These are phyloP conservation scores for Phytophthora ramorum DNA, from an alignment of 352 stramenopile genomes.

Conservation along the genomic window DNA sequence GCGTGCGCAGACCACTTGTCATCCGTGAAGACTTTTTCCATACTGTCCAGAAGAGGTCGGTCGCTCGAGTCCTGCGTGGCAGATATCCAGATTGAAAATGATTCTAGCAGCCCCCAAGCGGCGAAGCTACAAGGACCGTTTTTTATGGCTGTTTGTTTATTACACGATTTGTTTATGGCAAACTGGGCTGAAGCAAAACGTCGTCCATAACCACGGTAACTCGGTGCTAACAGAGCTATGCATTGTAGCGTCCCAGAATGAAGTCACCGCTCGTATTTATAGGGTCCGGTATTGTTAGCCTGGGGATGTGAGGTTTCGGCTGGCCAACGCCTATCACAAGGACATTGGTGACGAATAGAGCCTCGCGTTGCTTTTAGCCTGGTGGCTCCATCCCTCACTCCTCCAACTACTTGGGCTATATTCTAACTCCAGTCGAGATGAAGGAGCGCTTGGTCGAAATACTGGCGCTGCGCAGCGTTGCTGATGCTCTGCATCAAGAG, in stretches of 20 bases:
- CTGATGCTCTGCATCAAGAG: constrained; percentile 52
- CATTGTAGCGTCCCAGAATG: too few species aligned
- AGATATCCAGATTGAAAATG: constrained; percentile 2
- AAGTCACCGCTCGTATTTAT: too few species aligned
- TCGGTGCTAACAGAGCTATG: too few species aligned
- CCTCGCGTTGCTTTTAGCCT: constrained; percentile 8
- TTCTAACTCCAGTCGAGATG: constrained; percentile 24
- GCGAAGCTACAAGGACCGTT: background rate
- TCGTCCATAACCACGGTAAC: background rate
- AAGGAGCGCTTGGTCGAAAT: constrained; percentile 61
- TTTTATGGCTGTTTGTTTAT: background rate
- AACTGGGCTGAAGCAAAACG: too few species aligned
- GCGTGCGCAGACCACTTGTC: constrained; percentile 40
- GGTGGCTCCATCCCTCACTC: constrained; percentile 3
- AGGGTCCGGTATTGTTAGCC: too few species aligned
- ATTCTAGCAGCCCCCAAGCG: background rate
- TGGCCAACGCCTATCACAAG: background rate
- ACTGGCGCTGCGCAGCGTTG: constrained; percentile 46
- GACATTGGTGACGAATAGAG: constrained; percentile 21
- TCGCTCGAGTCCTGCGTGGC: background rate
- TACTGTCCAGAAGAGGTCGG: constrained; percentile 3
- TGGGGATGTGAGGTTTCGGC: background rate
- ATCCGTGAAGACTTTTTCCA: constrained; percentile 44
- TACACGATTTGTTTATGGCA: background rate
- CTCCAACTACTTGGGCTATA: background rate